These are phyloP conservation scores for Dendrostoma leiphaemia DNA, from an alignment of 2,329 filamentous ascomycete species.

Conservation along the genomic window DNA sequence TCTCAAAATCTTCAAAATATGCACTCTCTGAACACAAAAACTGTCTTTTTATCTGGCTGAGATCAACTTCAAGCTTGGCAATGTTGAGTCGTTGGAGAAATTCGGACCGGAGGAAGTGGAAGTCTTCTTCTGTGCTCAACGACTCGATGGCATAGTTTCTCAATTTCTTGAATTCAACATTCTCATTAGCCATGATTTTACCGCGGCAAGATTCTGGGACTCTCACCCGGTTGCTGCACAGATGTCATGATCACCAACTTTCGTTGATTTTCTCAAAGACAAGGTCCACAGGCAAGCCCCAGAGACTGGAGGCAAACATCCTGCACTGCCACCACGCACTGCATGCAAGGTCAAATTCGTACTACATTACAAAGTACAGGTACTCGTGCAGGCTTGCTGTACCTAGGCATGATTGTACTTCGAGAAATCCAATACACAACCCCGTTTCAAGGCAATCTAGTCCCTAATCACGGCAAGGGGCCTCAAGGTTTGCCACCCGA, in stretches of 20 bases:
- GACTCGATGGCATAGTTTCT: slow-evolving; percentile 9
- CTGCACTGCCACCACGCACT: not conserved
- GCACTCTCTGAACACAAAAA: not conserved
- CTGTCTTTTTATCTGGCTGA: slow-evolving; percentile 1
- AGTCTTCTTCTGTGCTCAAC: slow-evolving; percentile 14
- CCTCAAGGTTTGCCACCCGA: too few species aligned
- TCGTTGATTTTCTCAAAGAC: too few species aligned
- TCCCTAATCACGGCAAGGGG: too few species aligned
- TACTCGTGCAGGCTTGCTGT: too few species aligned
- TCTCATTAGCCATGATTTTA: not conserved
- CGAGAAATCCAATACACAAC: too few species aligned
- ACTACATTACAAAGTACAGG: too few species aligned
- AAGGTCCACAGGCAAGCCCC: too few species aligned
- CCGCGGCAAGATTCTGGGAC: not conserved
- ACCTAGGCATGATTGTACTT: too few species aligned
- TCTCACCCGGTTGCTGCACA: not conserved
- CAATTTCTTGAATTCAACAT: not conserved
- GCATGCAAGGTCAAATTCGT: too few species aligned
- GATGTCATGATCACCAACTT: not conserved
- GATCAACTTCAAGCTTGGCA: not conserved
- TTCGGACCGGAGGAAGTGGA: slow-evolving; percentile 16
- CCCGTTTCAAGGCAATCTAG: too few species aligned
- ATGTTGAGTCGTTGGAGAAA: slow-evolving; percentile 18
- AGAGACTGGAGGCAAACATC: not conserved
- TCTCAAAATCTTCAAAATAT: not conserved